These are phyloP conservation scores for Boletus vermiculosoides DNA, from an alignment of 768 basidiomycete species.

Conservation along the genomic window DNA sequence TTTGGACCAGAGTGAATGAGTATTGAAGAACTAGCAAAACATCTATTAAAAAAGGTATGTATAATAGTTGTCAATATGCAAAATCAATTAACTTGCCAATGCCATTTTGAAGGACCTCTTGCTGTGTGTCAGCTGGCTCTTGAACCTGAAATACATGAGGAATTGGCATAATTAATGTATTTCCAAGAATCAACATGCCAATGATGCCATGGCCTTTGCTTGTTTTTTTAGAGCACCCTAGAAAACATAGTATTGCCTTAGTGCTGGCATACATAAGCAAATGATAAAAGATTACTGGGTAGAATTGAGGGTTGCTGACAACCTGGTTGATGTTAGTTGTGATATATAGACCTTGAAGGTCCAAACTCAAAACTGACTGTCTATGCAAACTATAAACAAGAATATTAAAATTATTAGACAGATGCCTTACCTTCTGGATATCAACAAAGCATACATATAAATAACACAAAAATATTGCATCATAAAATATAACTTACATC, in stretches of 20 bases:
- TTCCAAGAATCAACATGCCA: not conserved
- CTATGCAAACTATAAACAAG: not conserved
- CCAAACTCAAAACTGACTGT: not conserved
- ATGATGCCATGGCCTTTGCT: not conserved
- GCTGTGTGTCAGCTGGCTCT: too few species aligned
- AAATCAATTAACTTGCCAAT: not conserved
- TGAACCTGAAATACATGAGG: not conserved
- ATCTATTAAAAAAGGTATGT: too few species aligned
- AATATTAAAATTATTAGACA: not conserved
- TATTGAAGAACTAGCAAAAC: too few species aligned
- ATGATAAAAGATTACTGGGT: not conserved
- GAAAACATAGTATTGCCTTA: not conserved
- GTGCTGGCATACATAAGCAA: fast-evolving
- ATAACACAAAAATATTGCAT: not conserved
- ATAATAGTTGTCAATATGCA: not conserved
- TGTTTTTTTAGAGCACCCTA: not conserved
- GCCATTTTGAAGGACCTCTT: not conserved
- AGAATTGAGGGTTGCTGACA: not conserved
- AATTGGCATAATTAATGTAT: not conserved
- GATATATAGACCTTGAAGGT: not conserved
- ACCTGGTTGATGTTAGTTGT: not conserved
- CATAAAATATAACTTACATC: not conserved
- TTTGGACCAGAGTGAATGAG: too few species aligned
- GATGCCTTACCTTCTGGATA: not conserved
- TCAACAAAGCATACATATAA: not conserved